Base-by-base conservation (phyloP, 2,329 filamentous ascomycete genomes). In the Cercospora nicotianae region DNA sequence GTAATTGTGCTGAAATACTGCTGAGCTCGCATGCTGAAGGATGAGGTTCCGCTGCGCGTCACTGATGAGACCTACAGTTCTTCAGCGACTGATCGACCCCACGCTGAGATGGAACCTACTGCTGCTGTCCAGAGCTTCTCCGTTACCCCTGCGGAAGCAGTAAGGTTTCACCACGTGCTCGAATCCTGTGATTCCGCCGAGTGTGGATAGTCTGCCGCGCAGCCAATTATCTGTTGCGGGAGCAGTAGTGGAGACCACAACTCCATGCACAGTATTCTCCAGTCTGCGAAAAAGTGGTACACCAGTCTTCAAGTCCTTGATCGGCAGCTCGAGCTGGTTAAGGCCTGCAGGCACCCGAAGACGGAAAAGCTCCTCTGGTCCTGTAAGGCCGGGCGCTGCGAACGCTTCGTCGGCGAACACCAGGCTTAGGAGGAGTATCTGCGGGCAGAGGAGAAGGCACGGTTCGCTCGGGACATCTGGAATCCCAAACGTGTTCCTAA, bases 321-420 rank as follows among this genome's bases (percentile, higher is more conserved):
- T 68, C 9, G 20, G 65, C 23, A 71, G 53, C 26, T 60, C 28
- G 31, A 64, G 69, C 51, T 68, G 23, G n/a, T 60, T 36, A 5
- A 68, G 31, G 12, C 63, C 63, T 31, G 16, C 9, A 28, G 58
- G 58, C 2, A 60, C 58, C 18, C 33, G 33, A 0, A 60, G 20
- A 42, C 18, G 4, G 36, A 42, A 42, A 60, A 42, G 58, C 58
- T 42, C 31, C 18, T 60, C 58, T 42, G 5, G 33, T 60, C 33
- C 58, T 26, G 6, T 60, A 26, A 62, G 39, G 23, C 31, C 26
- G 5, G 57, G 61, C 7, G 30, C 61, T 53, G 13, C 63, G 58
- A 72, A 72, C 6, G 67, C 67, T 39, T 67, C 16, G 61, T 72
- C 67, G 26, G 67, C 64, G 58, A 70, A 72, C 5, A 67, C 26